phyloP scores from a whole-genome alignment of 306 rosid genomes.

The Rubus parviflorus region DNA sequence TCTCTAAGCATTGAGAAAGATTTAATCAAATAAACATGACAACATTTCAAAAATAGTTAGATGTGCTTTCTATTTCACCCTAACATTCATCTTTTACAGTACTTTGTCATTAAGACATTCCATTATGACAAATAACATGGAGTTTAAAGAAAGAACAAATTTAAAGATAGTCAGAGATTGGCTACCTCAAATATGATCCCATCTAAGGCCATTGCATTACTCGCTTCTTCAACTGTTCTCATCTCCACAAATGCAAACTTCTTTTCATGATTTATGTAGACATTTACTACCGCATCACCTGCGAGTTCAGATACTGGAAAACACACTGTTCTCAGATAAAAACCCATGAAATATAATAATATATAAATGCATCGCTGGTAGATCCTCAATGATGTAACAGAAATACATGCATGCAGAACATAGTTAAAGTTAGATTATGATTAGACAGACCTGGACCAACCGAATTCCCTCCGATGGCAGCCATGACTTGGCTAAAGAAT shows the following conservation, averaged over 20 bases:
- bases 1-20: neutral
- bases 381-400: slow-evolving; percentile 5
- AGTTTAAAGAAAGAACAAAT: neutral
- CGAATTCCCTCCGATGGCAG: slow-evolving; percentile 80
- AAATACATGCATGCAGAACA: neutral
- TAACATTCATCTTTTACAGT: neutral
- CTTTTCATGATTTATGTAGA: slow-evolving; percentile 84
- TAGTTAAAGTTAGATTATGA: neutral
- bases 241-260: slow-evolving; percentile 89
- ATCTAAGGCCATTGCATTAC: slow-evolving; percentile 88
- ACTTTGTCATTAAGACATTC: neutral
- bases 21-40: neutral
- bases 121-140: neutral
- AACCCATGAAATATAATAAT: slow-evolving; percentile 19
- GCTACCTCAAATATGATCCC: slow-evolving; percentile 77
- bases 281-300: slow-evolving; percentile 87
- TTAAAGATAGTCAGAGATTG: neutral
- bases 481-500: slow-evolving; percentile 77
- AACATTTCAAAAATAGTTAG: neutral
- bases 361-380: neutral
- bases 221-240: slow-evolving; percentile 91
- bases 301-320: slow-evolving; percentile 35
- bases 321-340: slow-evolving; percentile 18
- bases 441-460: slow-evolving; percentile 58
- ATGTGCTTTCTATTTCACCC: neutral